These are phyloP conservation scores for Fusarium coicis DNA, from an alignment of 2,329 filamentous ascomycete genomes.

Conservation along the genomic window DNA sequence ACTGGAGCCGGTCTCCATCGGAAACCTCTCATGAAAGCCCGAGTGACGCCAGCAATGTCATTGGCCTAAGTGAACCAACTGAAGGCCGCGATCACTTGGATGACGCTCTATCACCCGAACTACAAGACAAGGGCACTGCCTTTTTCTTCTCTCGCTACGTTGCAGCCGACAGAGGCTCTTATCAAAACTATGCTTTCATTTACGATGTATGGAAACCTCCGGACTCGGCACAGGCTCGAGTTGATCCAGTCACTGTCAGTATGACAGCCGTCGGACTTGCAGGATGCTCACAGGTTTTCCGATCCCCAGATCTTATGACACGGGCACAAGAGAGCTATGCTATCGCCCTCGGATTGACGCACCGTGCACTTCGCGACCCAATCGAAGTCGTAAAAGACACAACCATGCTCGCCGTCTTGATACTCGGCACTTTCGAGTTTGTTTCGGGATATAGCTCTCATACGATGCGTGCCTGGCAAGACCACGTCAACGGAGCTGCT, in stretches of 20 bases:
- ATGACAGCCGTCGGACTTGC: constrained; percentile 66
- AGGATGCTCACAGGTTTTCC: constrained; percentile 59
- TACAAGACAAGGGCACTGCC: constrained; percentile 57
- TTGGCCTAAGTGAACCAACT: constrained; percentile 27
- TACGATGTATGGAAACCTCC: constrained; percentile 63
- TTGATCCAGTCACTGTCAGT: constrained; percentile 61
- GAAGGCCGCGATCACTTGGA: constrained; percentile 30
- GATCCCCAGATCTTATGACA: constrained; percentile 55
- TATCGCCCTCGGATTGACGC: constrained; percentile 62
- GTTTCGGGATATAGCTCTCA: constrained; percentile 59
- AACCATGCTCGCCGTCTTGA: constrained; percentile 64
- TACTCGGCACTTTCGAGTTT: constrained; percentile 66
- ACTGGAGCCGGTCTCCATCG: constrained; percentile 37
- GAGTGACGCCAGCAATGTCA: constrained; percentile 22
- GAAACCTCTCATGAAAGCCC: constrained; percentile 37
- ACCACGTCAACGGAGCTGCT: constrained; percentile 64
- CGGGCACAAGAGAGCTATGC: constrained; percentile 63
- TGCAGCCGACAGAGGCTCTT: constrained; percentile 57
- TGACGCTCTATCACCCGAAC: constrained; percentile 31
- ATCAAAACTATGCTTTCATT: constrained; percentile 64
- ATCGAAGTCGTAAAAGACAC: constrained; percentile 57
- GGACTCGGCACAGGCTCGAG: constrained; percentile 45
- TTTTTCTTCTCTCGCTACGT: constrained; percentile 65
- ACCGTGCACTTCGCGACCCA: constrained; percentile 59
- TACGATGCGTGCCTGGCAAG: constrained; percentile 62